Percentiles rank a stretch among this genome's conserved stretches.
These are phyloP conservation scores for Rhizomucor pusillus DNA, from an alignment of 371 early-diverging fungal species.

Conservation along the genomic window DNA sequence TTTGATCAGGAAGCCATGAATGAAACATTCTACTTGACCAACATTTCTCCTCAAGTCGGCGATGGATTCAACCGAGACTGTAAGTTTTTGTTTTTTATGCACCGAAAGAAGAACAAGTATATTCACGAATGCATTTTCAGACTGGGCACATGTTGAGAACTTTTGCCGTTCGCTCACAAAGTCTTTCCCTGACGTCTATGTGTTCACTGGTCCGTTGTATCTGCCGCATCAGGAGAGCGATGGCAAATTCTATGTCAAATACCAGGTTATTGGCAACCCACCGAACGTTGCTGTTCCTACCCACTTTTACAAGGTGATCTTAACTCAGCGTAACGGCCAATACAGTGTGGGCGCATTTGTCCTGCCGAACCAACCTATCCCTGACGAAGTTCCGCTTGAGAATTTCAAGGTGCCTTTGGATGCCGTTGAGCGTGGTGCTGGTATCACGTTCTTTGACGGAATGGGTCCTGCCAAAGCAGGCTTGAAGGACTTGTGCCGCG, in stretches of 20 bases:
- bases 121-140: constrained; percentile 18
- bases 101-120: not conserved
- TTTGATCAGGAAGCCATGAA: constrained; percentile 68
- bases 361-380: constrained; percentile 79
- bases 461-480: constrained; percentile 47
- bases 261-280: constrained; percentile 87
- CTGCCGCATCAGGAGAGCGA: constrained; percentile 68
- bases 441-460: constrained; percentile 74
- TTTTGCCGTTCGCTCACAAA: constrained; percentile 70
- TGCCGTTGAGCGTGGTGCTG: constrained; percentile 75
- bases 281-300: constrained; percentile 92
- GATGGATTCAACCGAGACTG: constrained; percentile 81
- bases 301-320: constrained; percentile 88
- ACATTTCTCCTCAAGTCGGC: constrained; percentile 84
- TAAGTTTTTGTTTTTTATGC: constrained; percentile 20
- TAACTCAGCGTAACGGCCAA: constrained; percentile 51
- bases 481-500: constrained; percentile 43
- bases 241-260: constrained; percentile 77
- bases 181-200: constrained; percentile 69
- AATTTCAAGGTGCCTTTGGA: constrained; percentile 76
- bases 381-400: constrained; percentile 63
- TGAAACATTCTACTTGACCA: constrained; percentile 77
- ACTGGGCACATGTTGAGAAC: constrained; percentile 80
- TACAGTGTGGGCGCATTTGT: constrained; percentile 77
- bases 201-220: constrained; percentile 80